phyloP scores from a whole-genome alignment of 1,139 yeast genomes.

The Hansenula lynferdii region DNA sequence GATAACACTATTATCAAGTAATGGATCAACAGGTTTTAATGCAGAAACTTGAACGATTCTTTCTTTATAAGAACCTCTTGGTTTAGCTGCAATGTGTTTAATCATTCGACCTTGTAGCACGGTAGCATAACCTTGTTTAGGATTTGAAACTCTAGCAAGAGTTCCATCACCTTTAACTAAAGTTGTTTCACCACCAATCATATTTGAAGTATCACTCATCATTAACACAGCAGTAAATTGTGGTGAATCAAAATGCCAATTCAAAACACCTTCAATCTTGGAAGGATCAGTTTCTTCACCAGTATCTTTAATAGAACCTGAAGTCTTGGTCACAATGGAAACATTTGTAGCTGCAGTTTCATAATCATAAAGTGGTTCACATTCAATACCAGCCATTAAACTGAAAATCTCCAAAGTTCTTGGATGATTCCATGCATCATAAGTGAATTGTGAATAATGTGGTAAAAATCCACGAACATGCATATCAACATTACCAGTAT shows the following conservation, averaged over 20 bases:
- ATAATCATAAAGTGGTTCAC: too few species aligned
- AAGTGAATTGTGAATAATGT: constrained; percentile 37
- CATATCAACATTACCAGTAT: constrained; percentile 32
- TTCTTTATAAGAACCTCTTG: constrained; percentile 34
- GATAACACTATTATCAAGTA: constrained; percentile 26
- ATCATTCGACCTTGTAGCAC: constrained; percentile 52
- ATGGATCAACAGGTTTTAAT: too few species aligned
- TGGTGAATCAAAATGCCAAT: constrained; percentile 49
- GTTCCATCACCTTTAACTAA: constrained; percentile 42
- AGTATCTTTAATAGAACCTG: too few species aligned
- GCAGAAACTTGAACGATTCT: constrained; percentile 3
- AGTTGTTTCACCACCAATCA: constrained; percentile 59
- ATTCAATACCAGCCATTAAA: constrained; percentile 53
- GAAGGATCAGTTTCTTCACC: too few species aligned
- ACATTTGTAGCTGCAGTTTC: too few species aligned
- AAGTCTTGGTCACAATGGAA: too few species aligned
- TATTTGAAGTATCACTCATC: constrained; percentile 49
- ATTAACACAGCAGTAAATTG: constrained; percentile 60
- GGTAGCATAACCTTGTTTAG: constrained; percentile 49
- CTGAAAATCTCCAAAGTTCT: constrained; percentile 43
- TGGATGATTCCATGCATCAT: constrained; percentile 54
- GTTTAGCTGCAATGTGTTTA: constrained; percentile 50
- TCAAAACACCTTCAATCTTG: too few species aligned
- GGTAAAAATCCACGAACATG: constrained; percentile 43
- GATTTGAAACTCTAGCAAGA: constrained; percentile 45